phyloP scores from a whole-genome alignment of 345 rosid species.

The Ailanthus altissimus region DNA sequence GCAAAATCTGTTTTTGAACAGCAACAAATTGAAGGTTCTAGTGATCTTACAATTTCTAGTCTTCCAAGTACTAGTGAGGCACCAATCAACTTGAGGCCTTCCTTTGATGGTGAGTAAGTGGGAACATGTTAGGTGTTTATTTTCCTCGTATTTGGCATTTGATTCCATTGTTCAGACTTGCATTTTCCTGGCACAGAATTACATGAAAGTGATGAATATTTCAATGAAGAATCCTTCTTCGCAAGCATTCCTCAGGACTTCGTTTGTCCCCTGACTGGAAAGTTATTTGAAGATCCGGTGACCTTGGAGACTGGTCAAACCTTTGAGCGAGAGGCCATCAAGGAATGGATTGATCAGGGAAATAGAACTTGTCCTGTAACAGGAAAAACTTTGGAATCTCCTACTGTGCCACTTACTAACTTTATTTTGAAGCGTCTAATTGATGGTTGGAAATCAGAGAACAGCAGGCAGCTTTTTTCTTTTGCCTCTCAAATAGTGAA shows the following conservation, averaged over 20 bases:
- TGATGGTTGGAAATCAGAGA: constrained; percentile 47
- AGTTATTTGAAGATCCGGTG: constrained; percentile 60
- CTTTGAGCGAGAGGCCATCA: constrained; percentile 55
- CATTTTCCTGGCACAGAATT: constrained; percentile 36
- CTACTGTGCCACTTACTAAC: constrained; percentile 48
- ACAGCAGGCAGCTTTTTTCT: constrained; percentile 28
- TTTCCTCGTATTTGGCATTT: constrained; percentile 10
- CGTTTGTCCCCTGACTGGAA: constrained; percentile 56
- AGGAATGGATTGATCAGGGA: constrained; percentile 58
- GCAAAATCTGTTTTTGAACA: constrained; percentile 41
- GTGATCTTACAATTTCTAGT: constrained; percentile 20
- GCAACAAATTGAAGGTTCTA: constrained; percentile 23
- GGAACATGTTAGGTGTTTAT: background rate
- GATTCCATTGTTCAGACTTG: constrained; percentile 18
- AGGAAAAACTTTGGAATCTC: constrained; percentile 45
- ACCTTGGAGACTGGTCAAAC: constrained; percentile 68
- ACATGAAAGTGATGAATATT: constrained; percentile 21
- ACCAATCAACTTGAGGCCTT: constrained; percentile 21
- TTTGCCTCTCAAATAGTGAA: constrained; percentile 32
- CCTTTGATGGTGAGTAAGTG: constrained; percentile 40
- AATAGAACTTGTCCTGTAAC: constrained; percentile 60
- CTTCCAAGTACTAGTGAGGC: constrained; percentile 30
- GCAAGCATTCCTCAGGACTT: constrained; percentile 47
- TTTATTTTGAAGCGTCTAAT: constrained; percentile 50
- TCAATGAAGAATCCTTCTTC: constrained; percentile 31